Base-by-base conservation (phyloP, 2,329 filamentous ascomycete genomes). In the Pseudopithomyces chartarum region DNA sequence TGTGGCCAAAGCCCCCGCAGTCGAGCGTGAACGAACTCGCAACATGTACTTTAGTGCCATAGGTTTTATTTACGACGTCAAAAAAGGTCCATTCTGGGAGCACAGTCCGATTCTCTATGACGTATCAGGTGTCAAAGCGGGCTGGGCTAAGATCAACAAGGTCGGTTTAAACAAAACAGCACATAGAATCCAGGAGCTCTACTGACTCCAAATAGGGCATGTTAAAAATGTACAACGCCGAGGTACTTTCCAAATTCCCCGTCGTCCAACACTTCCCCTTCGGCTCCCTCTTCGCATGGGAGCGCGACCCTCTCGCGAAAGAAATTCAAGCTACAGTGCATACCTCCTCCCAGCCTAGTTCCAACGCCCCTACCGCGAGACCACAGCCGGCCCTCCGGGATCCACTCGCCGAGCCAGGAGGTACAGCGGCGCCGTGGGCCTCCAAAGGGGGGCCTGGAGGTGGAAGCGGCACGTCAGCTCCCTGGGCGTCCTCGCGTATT, bases 211-310 rank as follows among this genome's bases (percentile, higher is more conserved):
- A 29, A 29, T 10, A 40, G 88, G 95, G 95, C 50, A 98, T 99
- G 95, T 87, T 99, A 69, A 99, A 98, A 78, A 99, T 99, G 95
- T 99, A 94, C 79, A 92, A 96, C 64, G 95, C 91, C 17, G 95
- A 99, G 79, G 95, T 99, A 2, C 82, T 99, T 13, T 91, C 90
- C 38, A 99, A 99, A 76, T 97, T 97, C 71, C 95, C 95, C 2
- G 95, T 99, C 2, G 92, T 99, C n/a, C 95, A 99, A 77, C 95
- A 99, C 76, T 98, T 83, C 56, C 79, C 77, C 3, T 82, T 83
- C 55, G 81, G 80, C 17, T 80, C 79, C n/a, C 66, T 83, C 11
- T 82, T 82, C 60, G 60, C 63, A 36, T 82, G 80, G 79, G 76
- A 80, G 60, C 61, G 66, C n/a, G 79, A 82, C 58, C 76, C 79